Evolutionary conservation across 192 early-diverging fungal species (phyloP).

Genomic region (Linnemannia schmuckeri): DNA sequence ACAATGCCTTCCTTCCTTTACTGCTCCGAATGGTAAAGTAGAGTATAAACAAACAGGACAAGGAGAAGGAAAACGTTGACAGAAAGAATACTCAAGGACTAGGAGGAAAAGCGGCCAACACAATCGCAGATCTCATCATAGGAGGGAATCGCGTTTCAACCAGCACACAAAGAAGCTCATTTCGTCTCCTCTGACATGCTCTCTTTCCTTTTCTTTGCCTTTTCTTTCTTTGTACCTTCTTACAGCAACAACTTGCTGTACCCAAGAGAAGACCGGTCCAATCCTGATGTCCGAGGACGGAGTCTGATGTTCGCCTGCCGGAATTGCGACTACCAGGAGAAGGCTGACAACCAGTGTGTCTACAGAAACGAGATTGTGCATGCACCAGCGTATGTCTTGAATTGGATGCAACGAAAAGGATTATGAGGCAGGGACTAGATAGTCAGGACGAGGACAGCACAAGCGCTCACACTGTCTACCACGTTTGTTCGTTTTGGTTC

Average conservation of each 20-base stretch:
- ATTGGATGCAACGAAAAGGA: not conserved
- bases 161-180: not conserved
- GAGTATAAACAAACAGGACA: not conserved
- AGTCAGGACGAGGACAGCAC: not conserved
- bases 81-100: not conserved
- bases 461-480: not conserved
- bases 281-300: constrained; percentile 41
- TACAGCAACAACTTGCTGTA: constrained; percentile 85
- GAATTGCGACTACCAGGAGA: constrained; percentile 82
- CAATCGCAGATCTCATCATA: not conserved
- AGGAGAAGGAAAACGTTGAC: too few relatives aligned
- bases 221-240: not conserved
- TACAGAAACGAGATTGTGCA: constrained; percentile 82
- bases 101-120: not conserved
- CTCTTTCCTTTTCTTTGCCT: not conserved
- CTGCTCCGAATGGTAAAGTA: constrained; percentile 66
- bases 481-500: not conserved
- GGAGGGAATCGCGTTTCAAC: not conserved
- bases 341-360: constrained; percentile 77
- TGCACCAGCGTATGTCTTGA: constrained; percentile 59
- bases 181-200: constrained; percentile 9
- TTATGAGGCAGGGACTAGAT: not conserved
- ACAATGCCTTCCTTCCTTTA: constrained; percentile 67
- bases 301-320: constrained; percentile 80
- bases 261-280: constrained; percentile 76